Evolutionary conservation across 805 yeast genomes (phyloP).

Genomic region (Candida morakotiae): DNA sequence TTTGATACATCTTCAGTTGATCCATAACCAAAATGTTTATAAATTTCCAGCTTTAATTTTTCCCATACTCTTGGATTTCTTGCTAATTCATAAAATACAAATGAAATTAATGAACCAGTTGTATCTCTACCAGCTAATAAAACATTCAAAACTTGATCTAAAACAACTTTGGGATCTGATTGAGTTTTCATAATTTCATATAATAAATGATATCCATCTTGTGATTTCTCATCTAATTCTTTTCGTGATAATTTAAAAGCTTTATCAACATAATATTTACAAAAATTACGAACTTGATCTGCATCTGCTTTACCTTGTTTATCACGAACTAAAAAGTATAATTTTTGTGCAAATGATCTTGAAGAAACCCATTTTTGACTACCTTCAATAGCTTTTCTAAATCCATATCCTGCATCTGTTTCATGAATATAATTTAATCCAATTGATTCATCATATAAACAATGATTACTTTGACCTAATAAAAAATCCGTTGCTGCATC

Average conservation of each 20-base stretch:
- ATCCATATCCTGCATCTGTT: slow-evolving; percentile 28
- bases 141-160: slow-evolving; percentile 36
- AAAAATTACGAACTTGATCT: slow-evolving; percentile 21
- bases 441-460: slow-evolving; percentile 15
- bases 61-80: slow-evolving; percentile 27
- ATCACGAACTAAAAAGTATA: slow-evolving; percentile 17
- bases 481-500: slow-evolving; percentile 40
- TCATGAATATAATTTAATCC: slow-evolving; percentile 17
- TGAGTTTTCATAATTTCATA: slow-evolving; percentile 36
- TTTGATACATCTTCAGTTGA: slow-evolving; percentile 21
- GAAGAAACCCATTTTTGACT: slow-evolving; percentile 28
- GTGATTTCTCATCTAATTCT: slow-evolving; percentile 19
- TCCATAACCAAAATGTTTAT: slow-evolving; percentile 26
- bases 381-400: slow-evolving; percentile 34
- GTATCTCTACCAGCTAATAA: slow-evolving; percentile 41
- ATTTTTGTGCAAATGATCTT: slow-evolving; percentile 27
- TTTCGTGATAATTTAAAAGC: slow-evolving; percentile 22
- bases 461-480: slow-evolving; percentile 34
- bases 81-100: slow-evolving; percentile 29
- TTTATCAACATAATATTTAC: slow-evolving; percentile 23
- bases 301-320: slow-evolving; percentile 19
- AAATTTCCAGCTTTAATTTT: slow-evolving; percentile 27
- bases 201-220: slow-evolving; percentile 30
- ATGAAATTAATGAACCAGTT: slow-evolving; percentile 35
- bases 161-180: slow-evolving; percentile 27